Percentiles rank a stretch among this genome's conserved stretches.
These are phyloP conservation scores for Heliamphora exappendiculata DNA, from an alignment of 148 eudicot species.

Conservation along the genomic window DNA sequence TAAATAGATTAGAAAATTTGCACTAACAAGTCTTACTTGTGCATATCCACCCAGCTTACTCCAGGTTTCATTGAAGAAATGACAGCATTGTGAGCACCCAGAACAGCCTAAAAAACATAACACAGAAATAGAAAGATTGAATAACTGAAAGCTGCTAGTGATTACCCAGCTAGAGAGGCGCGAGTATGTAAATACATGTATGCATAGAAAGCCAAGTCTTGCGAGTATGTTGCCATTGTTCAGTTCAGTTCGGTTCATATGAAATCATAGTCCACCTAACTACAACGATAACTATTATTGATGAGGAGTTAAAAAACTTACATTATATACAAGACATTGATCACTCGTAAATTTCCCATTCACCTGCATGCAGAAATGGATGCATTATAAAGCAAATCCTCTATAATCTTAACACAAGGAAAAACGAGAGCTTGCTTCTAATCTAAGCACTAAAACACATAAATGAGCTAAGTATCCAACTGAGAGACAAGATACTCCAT, in stretches of 20 bases:
- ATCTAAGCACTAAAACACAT: background rate
- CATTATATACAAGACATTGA: conserved; percentile 81
- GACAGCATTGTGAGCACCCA: conserved; percentile 87
- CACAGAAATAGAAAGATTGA: background rate
- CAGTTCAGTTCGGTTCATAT: background rate
- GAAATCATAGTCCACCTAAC: background rate
- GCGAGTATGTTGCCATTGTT: background rate
- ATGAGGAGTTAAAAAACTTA: conserved; percentile 33
- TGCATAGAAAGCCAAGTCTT: background rate
- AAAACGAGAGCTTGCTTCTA: background rate
- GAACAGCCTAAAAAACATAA: conserved; percentile 68
- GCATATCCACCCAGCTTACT: conserved; percentile 94
- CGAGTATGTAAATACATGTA: background rate
- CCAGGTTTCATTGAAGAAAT: conserved; percentile 87
- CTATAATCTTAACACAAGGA: background rate
- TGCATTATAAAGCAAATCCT: conserved; percentile 1
- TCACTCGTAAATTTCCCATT: conserved; percentile 80
- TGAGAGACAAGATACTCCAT: background rate
- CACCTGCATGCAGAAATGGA: conserved; percentile 48
- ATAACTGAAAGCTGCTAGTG: background rate
- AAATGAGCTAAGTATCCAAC: background rate
- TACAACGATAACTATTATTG: background rate
- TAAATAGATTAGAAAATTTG: background rate
- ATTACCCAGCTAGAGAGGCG: background rate
- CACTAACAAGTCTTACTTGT: conserved; percentile 49